Evolutionary conservation across 805 yeast species (phyloP).

Genomic region (Saturnispora kantuleensis): DNA sequence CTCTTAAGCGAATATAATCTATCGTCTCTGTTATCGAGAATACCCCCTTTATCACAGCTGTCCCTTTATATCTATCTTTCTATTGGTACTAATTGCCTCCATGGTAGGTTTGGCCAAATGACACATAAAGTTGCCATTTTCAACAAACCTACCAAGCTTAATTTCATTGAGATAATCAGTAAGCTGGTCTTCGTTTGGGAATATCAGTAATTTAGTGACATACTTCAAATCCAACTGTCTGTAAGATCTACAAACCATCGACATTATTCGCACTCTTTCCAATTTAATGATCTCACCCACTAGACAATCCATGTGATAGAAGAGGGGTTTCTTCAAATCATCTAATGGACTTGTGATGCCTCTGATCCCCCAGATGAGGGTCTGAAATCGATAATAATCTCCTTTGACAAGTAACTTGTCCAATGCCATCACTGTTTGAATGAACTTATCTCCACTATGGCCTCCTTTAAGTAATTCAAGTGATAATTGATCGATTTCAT

Average conservation of each 20-base stretch:
- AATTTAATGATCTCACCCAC: constrained; percentile 35
- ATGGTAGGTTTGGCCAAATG: constrained; percentile 16
- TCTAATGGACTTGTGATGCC: not conserved
- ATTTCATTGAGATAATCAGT: constrained; percentile 33
- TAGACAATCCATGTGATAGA: constrained; percentile 17
- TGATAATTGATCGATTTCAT: constrained; percentile 40
- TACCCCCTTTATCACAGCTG: constrained; percentile 38
- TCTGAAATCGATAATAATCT: constrained; percentile 34
- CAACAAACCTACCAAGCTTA: constrained; percentile 27
- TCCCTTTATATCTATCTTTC: constrained; percentile 81
- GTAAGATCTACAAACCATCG: constrained; percentile 48
- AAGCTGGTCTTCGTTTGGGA: constrained; percentile 30
- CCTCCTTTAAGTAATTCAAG: constrained; percentile 9
- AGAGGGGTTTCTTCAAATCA: constrained; percentile 5
- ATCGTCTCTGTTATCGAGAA: too few relatives aligned
- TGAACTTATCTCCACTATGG: constrained; percentile 16
- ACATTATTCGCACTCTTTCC: constrained; percentile 48
- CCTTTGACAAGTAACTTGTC: constrained; percentile 27
- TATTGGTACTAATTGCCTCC: constrained; percentile 28
- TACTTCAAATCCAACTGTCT: constrained; percentile 30
- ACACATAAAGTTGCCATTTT: constrained; percentile 22
- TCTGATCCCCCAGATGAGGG: not conserved
- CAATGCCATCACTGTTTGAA: constrained; percentile 28
- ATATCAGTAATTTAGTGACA: constrained; percentile 13
- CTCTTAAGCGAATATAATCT: too few relatives aligned